Percentiles rank a stretch among this genome's conserved stretches.
Conservation (phyloP, 306 rosid genomes). For the Medicago ruthenica region DNA sequence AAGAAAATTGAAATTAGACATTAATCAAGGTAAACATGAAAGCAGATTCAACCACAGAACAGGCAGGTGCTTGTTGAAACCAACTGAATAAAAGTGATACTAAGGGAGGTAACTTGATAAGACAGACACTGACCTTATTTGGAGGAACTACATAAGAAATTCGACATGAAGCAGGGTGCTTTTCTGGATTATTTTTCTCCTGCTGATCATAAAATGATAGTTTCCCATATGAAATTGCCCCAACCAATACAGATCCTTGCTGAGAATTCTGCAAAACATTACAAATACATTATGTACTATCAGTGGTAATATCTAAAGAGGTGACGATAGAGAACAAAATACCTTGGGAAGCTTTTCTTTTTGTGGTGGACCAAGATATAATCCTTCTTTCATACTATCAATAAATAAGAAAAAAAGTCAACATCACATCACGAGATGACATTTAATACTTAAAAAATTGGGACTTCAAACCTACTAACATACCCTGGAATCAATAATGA, state of each 20-base stretch:
- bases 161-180: conserved; percentile 70
- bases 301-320: conserved; percentile 22
- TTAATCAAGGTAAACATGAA: conserved; percentile 24
- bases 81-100: conserved; percentile 10
- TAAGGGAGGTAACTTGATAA: conserved; percentile 25
- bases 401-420: conserved; percentile 41
- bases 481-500: conserved; percentile 87
- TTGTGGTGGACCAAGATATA: conserved; percentile 85
- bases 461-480: conserved; percentile 45
- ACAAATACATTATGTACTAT: conserved; percentile 18
- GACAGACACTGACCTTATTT: conserved; percentile 68
- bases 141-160: conserved; percentile 87
- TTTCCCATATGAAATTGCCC: conserved; percentile 90
- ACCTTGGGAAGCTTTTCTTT: conserved; percentile 96
- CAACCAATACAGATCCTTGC: conserved; percentile 83
- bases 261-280: conserved; percentile 65
- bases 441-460: conserved; percentile 19
- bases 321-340: conserved; percentile 28
- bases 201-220: conserved; percentile 54
- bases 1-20: conserved; percentile 32
- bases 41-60: conserved; percentile 32
- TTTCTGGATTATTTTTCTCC: conserved; percentile 63
- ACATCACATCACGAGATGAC: conserved; percentile 30
- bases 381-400: conserved; percentile 81
- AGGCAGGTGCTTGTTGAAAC: conserved; percentile 24